Conservation (phyloP, 768 basidiomycete species). For the Mycena capillaripes region DNA sequence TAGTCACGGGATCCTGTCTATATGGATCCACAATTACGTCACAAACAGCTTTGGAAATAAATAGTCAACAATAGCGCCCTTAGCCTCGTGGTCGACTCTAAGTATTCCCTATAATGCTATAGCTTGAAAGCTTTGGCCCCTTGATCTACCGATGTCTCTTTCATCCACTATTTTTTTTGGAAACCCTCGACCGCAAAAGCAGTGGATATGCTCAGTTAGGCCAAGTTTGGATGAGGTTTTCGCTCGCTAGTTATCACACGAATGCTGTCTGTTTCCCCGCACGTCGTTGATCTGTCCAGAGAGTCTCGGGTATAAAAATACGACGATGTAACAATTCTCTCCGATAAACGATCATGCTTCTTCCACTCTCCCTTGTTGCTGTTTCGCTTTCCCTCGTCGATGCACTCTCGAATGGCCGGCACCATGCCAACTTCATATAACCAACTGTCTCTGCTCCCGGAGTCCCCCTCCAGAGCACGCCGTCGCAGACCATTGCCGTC, state of each 20-base stretch:
- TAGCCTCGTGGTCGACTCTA: not conserved
- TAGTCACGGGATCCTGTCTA: slow-evolving; percentile 7
- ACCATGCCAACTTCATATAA: slow-evolving; percentile 61
- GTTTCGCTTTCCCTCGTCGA: slow-evolving; percentile 38
- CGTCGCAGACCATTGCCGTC: slow-evolving; percentile 67
- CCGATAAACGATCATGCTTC: slow-evolving; percentile 27
- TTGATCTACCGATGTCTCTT: too few relatives aligned
- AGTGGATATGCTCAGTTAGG: too few relatives aligned
- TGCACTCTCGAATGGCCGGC: slow-evolving; percentile 54
- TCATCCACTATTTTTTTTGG: too few relatives aligned
- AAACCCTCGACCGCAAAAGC: too few relatives aligned
- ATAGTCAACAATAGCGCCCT: not conserved
- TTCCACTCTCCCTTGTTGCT: slow-evolving; percentile 22
- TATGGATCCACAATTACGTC: not conserved
- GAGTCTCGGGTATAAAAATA: slow-evolving; percentile 21
- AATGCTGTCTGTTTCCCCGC: too few relatives aligned
- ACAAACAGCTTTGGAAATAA: not conserved
- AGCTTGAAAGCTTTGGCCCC: not conserved
- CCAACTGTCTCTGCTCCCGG: slow-evolving; percentile 75
- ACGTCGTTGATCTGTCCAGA: slow-evolving; percentile 27
- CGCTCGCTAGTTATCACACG: too few relatives aligned
- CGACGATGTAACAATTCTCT: not conserved
- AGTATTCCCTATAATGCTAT: not conserved
- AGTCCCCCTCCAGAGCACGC: slow-evolving; percentile 60
- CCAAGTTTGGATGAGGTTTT: too few relatives aligned